Evolutionary conservation across 2,329 filamentous ascomycete genomes (phyloP).

Genomic region (Endoconidiophora laricicola): DNA sequence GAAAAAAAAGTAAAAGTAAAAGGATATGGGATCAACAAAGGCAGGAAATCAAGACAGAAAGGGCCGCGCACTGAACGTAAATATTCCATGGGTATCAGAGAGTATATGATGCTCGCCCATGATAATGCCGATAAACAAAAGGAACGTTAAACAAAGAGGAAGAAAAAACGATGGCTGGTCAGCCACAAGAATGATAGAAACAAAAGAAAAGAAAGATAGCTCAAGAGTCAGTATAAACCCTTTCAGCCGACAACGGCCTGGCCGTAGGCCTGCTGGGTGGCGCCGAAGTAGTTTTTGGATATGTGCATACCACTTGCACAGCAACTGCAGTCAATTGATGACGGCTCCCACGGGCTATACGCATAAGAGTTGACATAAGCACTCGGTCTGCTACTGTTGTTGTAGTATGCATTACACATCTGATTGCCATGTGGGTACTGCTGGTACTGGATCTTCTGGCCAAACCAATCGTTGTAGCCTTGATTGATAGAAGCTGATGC

Average conservation of each 20-base stretch:
- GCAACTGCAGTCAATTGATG: slow-evolving; percentile 33
- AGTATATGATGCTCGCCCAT: slow-evolving; percentile 11
- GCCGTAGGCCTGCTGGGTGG: slow-evolving; percentile 27
- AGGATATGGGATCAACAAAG: slow-evolving; percentile 11
- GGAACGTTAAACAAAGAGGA: slow-evolving; percentile 7
- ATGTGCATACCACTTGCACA: slow-evolving; percentile 26
- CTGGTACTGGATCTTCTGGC: slow-evolving; percentile 27
- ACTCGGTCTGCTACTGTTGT: slow-evolving; percentile 26
- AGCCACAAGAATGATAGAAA: slow-evolving; percentile 12
- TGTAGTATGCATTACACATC: slow-evolving; percentile 20
- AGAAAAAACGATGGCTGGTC: slow-evolving; percentile 1
- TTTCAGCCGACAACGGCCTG: slow-evolving; percentile 38
- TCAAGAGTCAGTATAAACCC: slow-evolving; percentile 9
- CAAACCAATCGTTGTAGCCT: slow-evolving; percentile 42
- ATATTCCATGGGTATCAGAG: slow-evolving; percentile 10
- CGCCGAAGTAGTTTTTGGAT: slow-evolving; percentile 31
- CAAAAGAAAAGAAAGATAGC: slow-evolving; percentile 14
- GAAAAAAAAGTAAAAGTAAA: slow-evolving; percentile 1
- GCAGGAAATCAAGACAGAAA: slow-evolving; percentile 14
- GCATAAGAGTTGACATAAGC: slow-evolving; percentile 28
- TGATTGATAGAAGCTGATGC: slow-evolving; percentile 38
- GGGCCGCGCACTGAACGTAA: slow-evolving; percentile 8
- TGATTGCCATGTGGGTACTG: slow-evolving; percentile 22
- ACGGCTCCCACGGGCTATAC: slow-evolving; percentile 37
- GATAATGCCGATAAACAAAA: slow-evolving; percentile 12